Conservation (phyloP, 2,329 filamentous ascomycete species). For the Myriosclerotinia curreyana region DNA sequence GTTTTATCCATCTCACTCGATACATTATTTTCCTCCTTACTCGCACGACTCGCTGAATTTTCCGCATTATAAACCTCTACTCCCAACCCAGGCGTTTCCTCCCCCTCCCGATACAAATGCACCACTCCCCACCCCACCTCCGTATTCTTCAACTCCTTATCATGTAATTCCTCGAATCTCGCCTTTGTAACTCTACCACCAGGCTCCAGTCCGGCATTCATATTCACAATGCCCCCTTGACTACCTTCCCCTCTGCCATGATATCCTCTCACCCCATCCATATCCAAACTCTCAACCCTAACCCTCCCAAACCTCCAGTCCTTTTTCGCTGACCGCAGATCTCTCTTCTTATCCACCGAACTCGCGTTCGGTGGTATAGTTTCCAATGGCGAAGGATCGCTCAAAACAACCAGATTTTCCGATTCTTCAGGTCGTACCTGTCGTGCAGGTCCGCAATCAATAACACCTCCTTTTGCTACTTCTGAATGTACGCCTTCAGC, state of each 20-base stretch:
- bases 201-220: conserved; percentile 42
- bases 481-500: too few species aligned
- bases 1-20: conserved; percentile 40
- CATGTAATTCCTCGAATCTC: conserved; percentile 58
- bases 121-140: conserved; percentile 90
- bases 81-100: conserved; percentile 62
- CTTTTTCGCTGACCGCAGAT: conserved; percentile 45
- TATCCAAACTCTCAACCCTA: conserved; percentile 76
- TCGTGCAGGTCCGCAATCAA: conserved; percentile 41
- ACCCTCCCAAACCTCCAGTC: conserved; percentile 86
- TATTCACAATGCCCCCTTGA: conserved; percentile 25
- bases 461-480: conserved; percentile 22
- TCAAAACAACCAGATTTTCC: conserved; percentile 3
- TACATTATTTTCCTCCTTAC: conserved; percentile 35
- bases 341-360: conserved; percentile 34
- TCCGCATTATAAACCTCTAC: conserved; percentile 33
- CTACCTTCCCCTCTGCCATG: conserved; percentile 47
- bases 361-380: conserved; percentile 39
- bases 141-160: conserved; percentile 57
- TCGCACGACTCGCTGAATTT: neutral
- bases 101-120: conserved; percentile 83
- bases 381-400: conserved; percentile 27
- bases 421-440: conserved; percentile 1
- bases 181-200: conserved; percentile 73
- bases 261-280: conserved; percentile 46